These are phyloP conservation scores for Saturnispora kantuleensis DNA, from an alignment of 805 yeast species.

Conservation along the genomic window DNA sequence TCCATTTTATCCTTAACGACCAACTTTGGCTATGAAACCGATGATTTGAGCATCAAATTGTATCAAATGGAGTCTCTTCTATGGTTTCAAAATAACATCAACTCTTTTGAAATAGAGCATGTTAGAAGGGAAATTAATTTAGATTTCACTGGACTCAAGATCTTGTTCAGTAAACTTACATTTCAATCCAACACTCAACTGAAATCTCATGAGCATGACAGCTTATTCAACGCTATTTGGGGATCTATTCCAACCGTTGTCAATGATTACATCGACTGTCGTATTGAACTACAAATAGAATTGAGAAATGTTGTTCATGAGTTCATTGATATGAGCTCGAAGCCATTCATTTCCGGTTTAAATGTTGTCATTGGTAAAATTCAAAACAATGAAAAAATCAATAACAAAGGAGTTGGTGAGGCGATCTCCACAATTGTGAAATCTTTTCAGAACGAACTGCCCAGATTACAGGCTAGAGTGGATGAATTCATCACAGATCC, in stretches of 20 bases:
- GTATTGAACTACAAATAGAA: slow-evolving; percentile 60
- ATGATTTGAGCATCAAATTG: slow-evolving; percentile 53
- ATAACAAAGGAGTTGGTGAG: slow-evolving; percentile 10
- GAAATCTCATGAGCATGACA: slow-evolving; percentile 10
- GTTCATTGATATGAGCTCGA: slow-evolving; percentile 51
- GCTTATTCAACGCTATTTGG: slow-evolving; percentile 22
- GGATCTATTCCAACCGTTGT: slow-evolving; percentile 73
- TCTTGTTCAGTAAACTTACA: slow-evolving; percentile 28
- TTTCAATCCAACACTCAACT: slow-evolving; percentile 1
- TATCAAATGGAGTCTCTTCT: slow-evolving; percentile 66
- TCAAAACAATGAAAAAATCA: neutral
- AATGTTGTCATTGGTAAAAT: neutral
- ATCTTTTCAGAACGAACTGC: slow-evolving; percentile 43
- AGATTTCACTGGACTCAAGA: slow-evolving; percentile 70
- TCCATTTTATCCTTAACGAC: slow-evolving; percentile 54
- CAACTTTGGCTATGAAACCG: slow-evolving; percentile 34
- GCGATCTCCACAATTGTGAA: slow-evolving; percentile 33
- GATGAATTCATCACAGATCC: slow-evolving; percentile 46
- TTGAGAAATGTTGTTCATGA: slow-evolving; percentile 61
- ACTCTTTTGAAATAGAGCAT: slow-evolving; percentile 70
- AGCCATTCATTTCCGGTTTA: slow-evolving; percentile 29
- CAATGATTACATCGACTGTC: slow-evolving; percentile 72
- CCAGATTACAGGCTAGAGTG: slow-evolving; percentile 44
- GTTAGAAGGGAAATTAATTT: slow-evolving; percentile 61
- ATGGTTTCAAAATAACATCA: slow-evolving; percentile 57